These are phyloP conservation scores for Chenopodium album DNA, from an alignment of 148 eudicot genomes.

Conservation along the genomic window DNA sequence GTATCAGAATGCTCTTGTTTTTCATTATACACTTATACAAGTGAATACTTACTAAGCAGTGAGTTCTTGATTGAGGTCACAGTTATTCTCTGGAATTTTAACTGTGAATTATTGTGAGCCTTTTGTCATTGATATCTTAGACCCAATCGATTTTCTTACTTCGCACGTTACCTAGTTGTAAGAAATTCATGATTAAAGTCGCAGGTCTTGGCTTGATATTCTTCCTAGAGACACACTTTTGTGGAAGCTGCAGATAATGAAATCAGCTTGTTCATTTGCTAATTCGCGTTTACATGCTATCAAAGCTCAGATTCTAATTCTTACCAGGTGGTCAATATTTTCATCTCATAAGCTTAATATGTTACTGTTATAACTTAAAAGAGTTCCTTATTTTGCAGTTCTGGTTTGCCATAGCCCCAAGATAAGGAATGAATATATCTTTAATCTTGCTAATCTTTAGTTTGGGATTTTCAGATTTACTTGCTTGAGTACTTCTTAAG, in stretches of 20 bases:
- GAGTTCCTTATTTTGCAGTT: too few relatives aligned
- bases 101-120: too few relatives aligned
- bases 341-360: too few relatives aligned
- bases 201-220: conserved; percentile 40
- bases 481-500: too few relatives aligned
- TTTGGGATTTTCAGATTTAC: too few relatives aligned
- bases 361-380: too few relatives aligned
- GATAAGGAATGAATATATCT: too few relatives aligned
- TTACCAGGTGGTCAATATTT: conserved; percentile 36
- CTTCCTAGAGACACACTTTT: conserved; percentile 40
- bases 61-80: neutral
- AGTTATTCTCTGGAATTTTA: neutral
- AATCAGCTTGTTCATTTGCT: conserved; percentile 34
- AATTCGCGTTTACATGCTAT: conserved; percentile 46
- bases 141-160: neutral
- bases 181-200: conserved; percentile 22
- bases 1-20: neutral
- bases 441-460: too few relatives aligned
- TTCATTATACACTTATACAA: neutral
- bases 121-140: neutral
- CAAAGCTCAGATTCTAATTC: conserved; percentile 40
- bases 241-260: conserved; percentile 49
- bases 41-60: neutral
- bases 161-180: neutral
- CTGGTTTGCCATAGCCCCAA: too few relatives aligned